phyloP scores from a whole-genome alignment of 257 asterid genomes.

The Solanum acaule region DNA sequence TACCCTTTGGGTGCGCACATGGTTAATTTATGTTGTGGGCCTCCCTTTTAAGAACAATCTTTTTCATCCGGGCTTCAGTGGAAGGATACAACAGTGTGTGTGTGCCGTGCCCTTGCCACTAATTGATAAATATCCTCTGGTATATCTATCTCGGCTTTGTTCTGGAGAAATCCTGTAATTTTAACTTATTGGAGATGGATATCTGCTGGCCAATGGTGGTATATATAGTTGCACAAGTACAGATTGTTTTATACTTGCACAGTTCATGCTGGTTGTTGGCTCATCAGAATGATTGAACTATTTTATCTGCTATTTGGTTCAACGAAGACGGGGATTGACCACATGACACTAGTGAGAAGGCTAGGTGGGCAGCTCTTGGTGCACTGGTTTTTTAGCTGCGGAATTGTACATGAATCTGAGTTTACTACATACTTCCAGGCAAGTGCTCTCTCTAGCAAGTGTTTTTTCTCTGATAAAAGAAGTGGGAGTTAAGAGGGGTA shows the following conservation, averaged over 20 bases:
- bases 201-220: not conserved
- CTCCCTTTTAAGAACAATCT: not conserved
- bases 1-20: no score
- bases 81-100: not conserved
- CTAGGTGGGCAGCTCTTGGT: constrained; percentile 7
- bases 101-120: not conserved
- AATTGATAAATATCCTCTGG: not conserved
- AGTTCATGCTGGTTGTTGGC: constrained; percentile 14
- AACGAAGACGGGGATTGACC: not conserved
- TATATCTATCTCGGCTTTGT: not conserved
- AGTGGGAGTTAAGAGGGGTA: not conserved
- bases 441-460: not conserved
- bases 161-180: not conserved
- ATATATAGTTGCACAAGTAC: not conserved
- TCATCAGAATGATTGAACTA: constrained; percentile 36
- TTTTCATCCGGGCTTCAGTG: not conserved
- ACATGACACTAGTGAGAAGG: not conserved
- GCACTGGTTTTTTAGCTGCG: not conserved
- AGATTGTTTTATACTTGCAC: not conserved
- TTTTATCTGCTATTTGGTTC: constrained; percentile 42
- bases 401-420: not conserved
- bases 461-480: not conserved
- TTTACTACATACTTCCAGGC: not conserved
- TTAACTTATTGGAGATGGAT: not conserved
- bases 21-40: not conserved